Conservation (phyloP, 148 eudicot species). For the Persicaria tinctoria region DNA sequence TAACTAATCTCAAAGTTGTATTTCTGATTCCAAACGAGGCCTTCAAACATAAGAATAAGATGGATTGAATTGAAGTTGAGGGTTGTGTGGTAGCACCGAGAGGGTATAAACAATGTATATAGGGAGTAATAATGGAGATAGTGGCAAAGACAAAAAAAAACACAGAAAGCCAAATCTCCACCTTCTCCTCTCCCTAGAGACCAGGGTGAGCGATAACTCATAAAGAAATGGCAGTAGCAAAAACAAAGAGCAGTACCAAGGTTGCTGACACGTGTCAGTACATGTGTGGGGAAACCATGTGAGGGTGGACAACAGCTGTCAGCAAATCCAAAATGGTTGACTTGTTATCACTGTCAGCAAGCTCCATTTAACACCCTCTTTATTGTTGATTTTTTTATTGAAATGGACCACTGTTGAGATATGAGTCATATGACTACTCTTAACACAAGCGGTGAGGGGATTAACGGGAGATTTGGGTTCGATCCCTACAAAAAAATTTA, state of each 20-base stretch:
- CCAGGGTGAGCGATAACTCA: too few species aligned
- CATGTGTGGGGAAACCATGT: constrained; percentile 18
- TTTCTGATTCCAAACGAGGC: too few species aligned
- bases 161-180: too few species aligned
- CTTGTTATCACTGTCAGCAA: constrained; percentile 24
- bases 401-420: constrained; percentile 11
- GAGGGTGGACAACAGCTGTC: constrained; percentile 32
- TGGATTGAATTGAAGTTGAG: too few species aligned
- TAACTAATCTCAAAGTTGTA: too few species aligned
- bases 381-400: background rate
- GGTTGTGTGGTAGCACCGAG: too few species aligned
- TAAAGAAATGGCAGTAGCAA: background rate
- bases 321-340: constrained; percentile 34
- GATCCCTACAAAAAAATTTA: too few species aligned
- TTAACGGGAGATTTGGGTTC: too few species aligned
- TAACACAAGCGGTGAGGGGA: too few species aligned
- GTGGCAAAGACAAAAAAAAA: background rate
- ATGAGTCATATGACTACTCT: background rate
- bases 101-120: too few species aligned
- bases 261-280: constrained; percentile 27
- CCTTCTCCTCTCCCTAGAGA: too few species aligned
- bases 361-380: background rate
- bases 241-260: background rate
- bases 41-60: too few species aligned
- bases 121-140: background rate